phyloP scores from a whole-genome alignment of 2,329 filamentous ascomycete genomes.

The Tolypocladium ovalisporum region DNA sequence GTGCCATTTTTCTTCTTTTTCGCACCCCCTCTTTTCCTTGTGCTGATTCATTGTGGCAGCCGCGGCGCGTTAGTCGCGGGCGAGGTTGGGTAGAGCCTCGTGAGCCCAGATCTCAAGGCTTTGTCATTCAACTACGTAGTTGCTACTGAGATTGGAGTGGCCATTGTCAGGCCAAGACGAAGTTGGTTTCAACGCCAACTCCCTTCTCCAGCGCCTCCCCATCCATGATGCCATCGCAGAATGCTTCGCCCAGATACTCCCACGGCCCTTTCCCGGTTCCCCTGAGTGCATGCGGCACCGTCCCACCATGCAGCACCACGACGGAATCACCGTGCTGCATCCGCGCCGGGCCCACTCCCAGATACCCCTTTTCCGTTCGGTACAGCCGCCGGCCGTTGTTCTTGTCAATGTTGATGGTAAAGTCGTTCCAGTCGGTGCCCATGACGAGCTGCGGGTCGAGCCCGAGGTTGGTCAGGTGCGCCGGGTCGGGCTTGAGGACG shows the following conservation, averaged over 20 bases:
- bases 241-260: slow-evolving; percentile 18
- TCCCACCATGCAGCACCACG: slow-evolving; percentile 16
- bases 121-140: too few relatives aligned
- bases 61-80: too few relatives aligned
- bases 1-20: too few relatives aligned
- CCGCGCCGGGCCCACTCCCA: slow-evolving; percentile 16
- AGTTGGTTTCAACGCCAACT: background rate
- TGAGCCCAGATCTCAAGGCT: too few relatives aligned
- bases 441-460: slow-evolving; percentile 5
- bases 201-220: slow-evolving; percentile 14
- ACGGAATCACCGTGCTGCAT: slow-evolving; percentile 14
- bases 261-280: slow-evolving; percentile 4
- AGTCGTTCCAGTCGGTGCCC: slow-evolving; percentile 3
- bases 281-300: slow-evolving; percentile 16
- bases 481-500: background rate
- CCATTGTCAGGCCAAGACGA: slow-evolving; percentile 1
- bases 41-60: too few relatives aligned
- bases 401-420: slow-evolving; percentile 8
- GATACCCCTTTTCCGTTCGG: slow-evolving; percentile 14
- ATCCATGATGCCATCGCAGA: slow-evolving; percentile 23
- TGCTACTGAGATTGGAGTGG: too few relatives aligned
- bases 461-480: slow-evolving; percentile 3
- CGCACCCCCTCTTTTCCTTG: too few relatives aligned
- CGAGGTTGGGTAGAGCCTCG: too few relatives aligned
- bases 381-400: slow-evolving; percentile 13